Evolutionary conservation across 768 basidiomycete genomes (phyloP), one percentile per base, ranked within the genome.

Genomic region (Auricularia sp.): DNA sequence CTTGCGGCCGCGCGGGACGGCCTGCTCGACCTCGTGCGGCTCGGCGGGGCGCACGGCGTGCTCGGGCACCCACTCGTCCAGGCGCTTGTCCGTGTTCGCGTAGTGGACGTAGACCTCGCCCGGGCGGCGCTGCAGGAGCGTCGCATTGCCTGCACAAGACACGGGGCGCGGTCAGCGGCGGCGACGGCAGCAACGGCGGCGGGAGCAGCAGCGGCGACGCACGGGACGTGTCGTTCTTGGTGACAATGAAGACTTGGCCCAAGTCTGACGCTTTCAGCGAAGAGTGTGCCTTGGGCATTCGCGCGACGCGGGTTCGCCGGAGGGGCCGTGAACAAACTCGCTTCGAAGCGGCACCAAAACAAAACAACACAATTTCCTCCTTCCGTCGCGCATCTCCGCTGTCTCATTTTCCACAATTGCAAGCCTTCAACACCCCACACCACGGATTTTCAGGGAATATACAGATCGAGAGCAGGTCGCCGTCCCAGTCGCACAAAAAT

Each of bases 61-160:
- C 67, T 80, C 81, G 3, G 82, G 75, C 24, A 89, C 75, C 90
- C 89, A 91, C 71, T 88, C 87, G 72, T 91, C 89, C 68, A 89
- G 76, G 13, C 87, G 80, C 72, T 88, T 87, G 77, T 92, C 89
- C 24, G 80, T 77, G 70, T 82, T 81, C 62, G 84, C 72, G 71
- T 88, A 90, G 76, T 89, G 88, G n/a, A 91, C 87, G 70, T 86
- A 88, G 65, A 82, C 81, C 36, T 71, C 64, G 11, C 76, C 81
- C 21, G 72, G 71, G 42, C 81, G 81, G 65, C 76, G 79, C 45
- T 84, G 79, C 34, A 89, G 74, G 64, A 90, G 75, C 24, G 82
- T 77, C 13, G 81, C 88, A 62, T 75, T 72, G 63, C 73, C 81
- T 82, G 47, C 47, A 42, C 39, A 42, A 42, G 39, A 18, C 47